Percentiles rank a stretch among this genome's conserved stretches.
phyloP scores from a whole-genome alignment of 352 stramenopile species.

The Pelagophyceae sp. region DNA sequence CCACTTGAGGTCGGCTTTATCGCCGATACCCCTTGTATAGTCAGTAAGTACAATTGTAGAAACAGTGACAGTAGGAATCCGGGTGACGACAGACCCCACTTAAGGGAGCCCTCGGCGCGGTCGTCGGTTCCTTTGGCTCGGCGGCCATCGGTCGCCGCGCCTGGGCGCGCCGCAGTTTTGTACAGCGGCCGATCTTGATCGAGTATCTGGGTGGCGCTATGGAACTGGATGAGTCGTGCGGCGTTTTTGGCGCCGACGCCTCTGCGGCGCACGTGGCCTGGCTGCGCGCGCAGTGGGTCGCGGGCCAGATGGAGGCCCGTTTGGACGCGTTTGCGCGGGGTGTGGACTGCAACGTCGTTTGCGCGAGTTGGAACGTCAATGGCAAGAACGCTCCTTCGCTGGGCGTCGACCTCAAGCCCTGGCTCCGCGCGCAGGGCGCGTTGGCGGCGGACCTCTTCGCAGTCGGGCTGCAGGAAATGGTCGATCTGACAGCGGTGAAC shows the following conservation, averaged over 20 bases:
- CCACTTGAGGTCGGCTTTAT: no score
- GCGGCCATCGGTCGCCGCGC: no score
- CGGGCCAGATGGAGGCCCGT: neutral
- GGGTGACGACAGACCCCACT: no score
- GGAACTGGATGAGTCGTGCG: neutral
- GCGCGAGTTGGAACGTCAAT: slow-evolving; percentile 99
- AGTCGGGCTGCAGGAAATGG: slow-evolving; percentile 96
- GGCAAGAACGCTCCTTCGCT: slow-evolving; percentile 81
- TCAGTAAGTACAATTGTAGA: no score
- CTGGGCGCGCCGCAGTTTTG: no score
- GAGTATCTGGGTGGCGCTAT: no score
- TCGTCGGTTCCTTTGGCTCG: no score
- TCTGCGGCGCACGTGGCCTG: neutral
- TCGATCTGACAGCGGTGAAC: slow-evolving; percentile 98
- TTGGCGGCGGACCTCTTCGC: slow-evolving; percentile 65
- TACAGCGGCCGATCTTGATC: no score
- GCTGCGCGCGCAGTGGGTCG: neutral
- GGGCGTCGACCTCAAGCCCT: slow-evolving; percentile 54
- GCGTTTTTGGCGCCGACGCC: neutral
- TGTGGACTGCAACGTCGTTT: slow-evolving; percentile 45
- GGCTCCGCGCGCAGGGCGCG: slow-evolving; percentile 48
- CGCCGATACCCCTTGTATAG: no score
- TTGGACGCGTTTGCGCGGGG: slow-evolving; percentile 5
- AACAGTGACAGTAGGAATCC: no score
- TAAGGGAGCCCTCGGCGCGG: no score